phyloP scores from a whole-genome alignment of 192 early-diverging fungal species.

The Podila horticola region DNA sequence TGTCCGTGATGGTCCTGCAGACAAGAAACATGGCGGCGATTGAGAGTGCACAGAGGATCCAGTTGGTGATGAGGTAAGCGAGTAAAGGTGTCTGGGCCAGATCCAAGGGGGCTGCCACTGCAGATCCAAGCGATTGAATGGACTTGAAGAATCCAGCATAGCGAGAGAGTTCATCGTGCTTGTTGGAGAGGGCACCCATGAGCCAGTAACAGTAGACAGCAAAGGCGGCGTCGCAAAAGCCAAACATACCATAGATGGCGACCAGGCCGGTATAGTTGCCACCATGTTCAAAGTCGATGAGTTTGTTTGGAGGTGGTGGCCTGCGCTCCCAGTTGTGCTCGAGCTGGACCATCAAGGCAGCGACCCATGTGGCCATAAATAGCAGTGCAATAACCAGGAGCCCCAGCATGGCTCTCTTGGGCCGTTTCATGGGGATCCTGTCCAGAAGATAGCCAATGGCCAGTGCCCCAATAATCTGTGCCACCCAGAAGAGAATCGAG shows the following conservation, averaged over 20 bases:
- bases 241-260: constrained; percentile 46
- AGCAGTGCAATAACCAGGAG: constrained; percentile 57
- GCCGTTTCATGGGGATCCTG: constrained; percentile 60
- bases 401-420: constrained; percentile 70
- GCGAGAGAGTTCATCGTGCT: constrained; percentile 75
- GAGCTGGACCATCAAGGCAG: constrained; percentile 64
- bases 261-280: constrained; percentile 24
- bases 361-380: constrained; percentile 72
- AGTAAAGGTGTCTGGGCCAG: constrained; percentile 48
- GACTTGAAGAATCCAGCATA: constrained; percentile 91
- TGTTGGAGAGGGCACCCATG: constrained; percentile 88
- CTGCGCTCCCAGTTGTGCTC: constrained; percentile 56
- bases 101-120: constrained; percentile 76
- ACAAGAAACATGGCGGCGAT: constrained; percentile 52
- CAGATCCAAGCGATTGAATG: constrained; percentile 81
- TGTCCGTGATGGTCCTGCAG: constrained; percentile 44
- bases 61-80: constrained; percentile 46
- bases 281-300: constrained; percentile 41
- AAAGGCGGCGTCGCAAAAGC: constrained; percentile 50
- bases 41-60: constrained; percentile 47
- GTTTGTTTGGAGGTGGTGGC: background rate
- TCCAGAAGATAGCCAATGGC: constrained; percentile 74
- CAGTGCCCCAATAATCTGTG: constrained; percentile 79
- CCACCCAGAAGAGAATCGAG: constrained; percentile 78
- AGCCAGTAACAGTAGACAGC: constrained; percentile 81